phyloP scores from a whole-genome alignment of 2,329 filamentous ascomycete genomes.

The Teratosphaeriaceae sp. region DNA sequence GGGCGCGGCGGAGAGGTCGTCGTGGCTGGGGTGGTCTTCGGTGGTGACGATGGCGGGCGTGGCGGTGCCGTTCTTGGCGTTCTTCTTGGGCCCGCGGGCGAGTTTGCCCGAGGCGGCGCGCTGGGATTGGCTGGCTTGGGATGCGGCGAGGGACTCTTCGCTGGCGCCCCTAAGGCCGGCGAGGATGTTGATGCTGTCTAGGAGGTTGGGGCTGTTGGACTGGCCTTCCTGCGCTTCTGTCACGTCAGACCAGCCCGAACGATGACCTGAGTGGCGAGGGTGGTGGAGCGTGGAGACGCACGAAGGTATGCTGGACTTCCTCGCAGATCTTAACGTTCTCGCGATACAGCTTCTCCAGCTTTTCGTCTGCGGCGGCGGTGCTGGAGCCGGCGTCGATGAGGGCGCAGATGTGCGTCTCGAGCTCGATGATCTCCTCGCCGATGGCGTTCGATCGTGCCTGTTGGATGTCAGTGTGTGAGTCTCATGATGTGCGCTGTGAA shows the following conservation, averaged over 20 bases:
- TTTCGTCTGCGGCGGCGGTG: conserved; percentile 35
- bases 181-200: conserved; percentile 40
- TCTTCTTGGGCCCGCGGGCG: background rate
- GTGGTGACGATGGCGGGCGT: conserved; percentile 6
- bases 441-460: conserved; percentile 28
- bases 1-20: conserved; percentile 25
- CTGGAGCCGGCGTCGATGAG: conserved; percentile 23
- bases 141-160: conserved; percentile 34
- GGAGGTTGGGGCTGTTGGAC: conserved; percentile 35
- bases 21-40: conserved; percentile 18
- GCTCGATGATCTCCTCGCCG: conserved; percentile 30
- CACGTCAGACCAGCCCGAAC: background rate
- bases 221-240: conserved; percentile 26
- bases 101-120: conserved; percentile 19
- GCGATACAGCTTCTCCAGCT: conserved; percentile 40
- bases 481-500: background rate
- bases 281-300: background rate
- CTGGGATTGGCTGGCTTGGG: conserved; percentile 20
- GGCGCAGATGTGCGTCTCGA: conserved; percentile 29
- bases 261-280: background rate
- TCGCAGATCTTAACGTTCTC: conserved; percentile 44
- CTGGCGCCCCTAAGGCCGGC: conserved; percentile 41
- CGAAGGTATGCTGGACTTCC: conserved; percentile 37
- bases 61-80: conserved; percentile 16
- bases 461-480: background rate